Percentiles rank a stretch among this genome's conserved stretches.
phyloP scores from a whole-genome alignment of 2,329 filamentous ascomycete genomes.

The Ilyonectria mors-panacis region DNA sequence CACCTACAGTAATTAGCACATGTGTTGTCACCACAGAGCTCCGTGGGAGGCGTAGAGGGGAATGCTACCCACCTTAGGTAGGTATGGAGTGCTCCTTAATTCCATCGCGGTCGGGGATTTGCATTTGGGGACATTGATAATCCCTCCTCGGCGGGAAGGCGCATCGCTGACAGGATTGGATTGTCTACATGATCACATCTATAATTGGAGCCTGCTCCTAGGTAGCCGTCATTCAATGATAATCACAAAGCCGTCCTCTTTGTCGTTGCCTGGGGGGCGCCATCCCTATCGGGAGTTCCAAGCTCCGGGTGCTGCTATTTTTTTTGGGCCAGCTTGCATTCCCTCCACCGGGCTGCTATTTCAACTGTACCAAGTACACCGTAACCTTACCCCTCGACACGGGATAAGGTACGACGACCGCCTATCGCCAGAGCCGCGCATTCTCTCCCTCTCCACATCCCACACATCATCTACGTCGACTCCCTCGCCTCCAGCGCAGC shows the following conservation, averaged over 20 bases:
- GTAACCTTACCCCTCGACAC: constrained; percentile 47
- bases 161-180: background rate
- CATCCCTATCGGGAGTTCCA: constrained; percentile 27
- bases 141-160: background rate
- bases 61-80: background rate
- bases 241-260: constrained; percentile 22
- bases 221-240: constrained; percentile 1
- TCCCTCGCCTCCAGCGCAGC: constrained; percentile 45
- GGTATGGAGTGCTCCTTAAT: background rate
- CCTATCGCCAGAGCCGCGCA: constrained; percentile 52
- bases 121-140: background rate
- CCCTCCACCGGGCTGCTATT: constrained; percentile 33
- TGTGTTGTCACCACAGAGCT: background rate
- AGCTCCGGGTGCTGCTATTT: constrained; percentile 37
- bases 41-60: background rate
- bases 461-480: constrained; percentile 50
- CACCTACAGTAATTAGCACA: constrained; percentile 13
- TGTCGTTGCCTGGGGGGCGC: constrained; percentile 38
- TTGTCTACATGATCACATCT: background rate
- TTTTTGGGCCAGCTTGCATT: constrained; percentile 49
- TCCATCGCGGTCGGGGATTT: background rate
- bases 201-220: constrained; percentile 12
- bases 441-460: constrained; percentile 53
- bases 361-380: constrained; percentile 29
- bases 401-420: constrained; percentile 46